phyloP scores from a whole-genome alignment of 768 basidiomycete genomes.

The Phylloporus sp. region DNA sequence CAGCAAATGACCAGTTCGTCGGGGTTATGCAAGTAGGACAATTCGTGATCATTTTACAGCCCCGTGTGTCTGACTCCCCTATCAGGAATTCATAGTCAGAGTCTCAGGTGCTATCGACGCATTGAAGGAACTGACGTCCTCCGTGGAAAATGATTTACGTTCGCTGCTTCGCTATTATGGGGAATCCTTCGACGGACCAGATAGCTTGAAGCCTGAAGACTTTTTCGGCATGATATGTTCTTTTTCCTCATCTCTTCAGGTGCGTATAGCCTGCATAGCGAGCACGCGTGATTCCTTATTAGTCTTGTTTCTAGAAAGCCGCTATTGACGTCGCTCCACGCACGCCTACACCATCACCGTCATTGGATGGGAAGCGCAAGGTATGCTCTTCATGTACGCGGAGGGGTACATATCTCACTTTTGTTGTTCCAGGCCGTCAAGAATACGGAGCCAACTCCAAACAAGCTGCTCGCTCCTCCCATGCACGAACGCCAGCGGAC shows the following conservation, averaged over 20 bases:
- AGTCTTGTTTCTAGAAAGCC: conserved; percentile 50
- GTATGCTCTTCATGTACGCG: conserved; percentile 1
- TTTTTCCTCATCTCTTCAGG: conserved; percentile 72
- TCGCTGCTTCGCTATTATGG: conserved; percentile 71
- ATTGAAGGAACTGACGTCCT: conserved; percentile 53
- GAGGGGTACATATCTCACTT: not conserved
- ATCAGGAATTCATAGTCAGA: conserved; percentile 30
- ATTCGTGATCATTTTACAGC: not conserved
- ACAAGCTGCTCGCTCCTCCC: conserved; percentile 35
- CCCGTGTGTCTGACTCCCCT: not conserved
- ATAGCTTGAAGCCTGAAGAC: conserved; percentile 73
- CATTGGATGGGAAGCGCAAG: conserved; percentile 1
- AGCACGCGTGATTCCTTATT: not conserved
- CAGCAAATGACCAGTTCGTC: conserved; percentile 58
- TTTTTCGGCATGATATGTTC: conserved; percentile 75
- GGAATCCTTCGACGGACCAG: conserved; percentile 60
- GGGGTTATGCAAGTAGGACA: conserved; percentile 64
- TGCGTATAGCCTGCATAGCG: conserved; percentile 20
- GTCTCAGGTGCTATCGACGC: conserved; percentile 57
- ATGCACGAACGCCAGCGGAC: conserved; percentile 47
- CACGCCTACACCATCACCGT: not conserved
- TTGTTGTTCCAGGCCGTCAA: conserved; percentile 41
- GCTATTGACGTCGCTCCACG: conserved; percentile 49
- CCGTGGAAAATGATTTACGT: conserved; percentile 58
- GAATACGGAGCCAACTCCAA: conserved; percentile 20